These are phyloP conservation scores for Sphagnum contortum DNA, from an alignment of 225 moss, liverwort and hornwort genomes.

Conservation along the genomic window DNA sequence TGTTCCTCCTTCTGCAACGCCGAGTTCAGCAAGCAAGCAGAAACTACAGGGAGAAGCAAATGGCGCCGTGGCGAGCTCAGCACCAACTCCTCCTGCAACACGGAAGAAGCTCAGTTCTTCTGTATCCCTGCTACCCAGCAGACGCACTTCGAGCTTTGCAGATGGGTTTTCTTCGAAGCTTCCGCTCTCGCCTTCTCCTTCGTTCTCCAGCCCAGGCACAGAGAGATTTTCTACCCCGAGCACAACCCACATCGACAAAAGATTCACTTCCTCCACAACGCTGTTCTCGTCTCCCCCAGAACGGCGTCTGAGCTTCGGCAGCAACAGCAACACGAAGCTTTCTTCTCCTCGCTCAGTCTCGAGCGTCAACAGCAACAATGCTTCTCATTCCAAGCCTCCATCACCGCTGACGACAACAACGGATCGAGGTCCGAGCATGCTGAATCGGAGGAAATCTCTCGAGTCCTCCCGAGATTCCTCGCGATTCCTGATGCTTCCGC, in stretches of 20 bases:
- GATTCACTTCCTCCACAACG: background rate
- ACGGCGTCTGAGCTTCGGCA: background rate
- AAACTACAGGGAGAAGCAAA: conserved; percentile 11
- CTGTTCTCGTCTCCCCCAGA: conserved; percentile 2
- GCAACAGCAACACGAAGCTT: background rate
- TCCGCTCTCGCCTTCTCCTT: conserved; percentile 17
- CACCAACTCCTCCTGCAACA: no score
- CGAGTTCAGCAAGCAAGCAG: conserved; percentile 6
- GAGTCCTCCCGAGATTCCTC: background rate
- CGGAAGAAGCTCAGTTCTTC: conserved; percentile 41
- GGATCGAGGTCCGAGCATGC: conserved; percentile 70
- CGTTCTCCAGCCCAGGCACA: conserved; percentile 12
- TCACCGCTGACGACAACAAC: conserved; percentile 22
- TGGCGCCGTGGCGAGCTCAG: conserved; percentile 12
- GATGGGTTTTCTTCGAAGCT: conserved; percentile 23
- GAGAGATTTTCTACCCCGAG: conserved; percentile 13
- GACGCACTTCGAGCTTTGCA: conserved; percentile 44
- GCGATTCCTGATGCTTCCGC: conserved; percentile 29
- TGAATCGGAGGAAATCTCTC: conserved; percentile 52
- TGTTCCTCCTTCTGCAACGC: no score
- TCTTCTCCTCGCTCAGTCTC: conserved; percentile 8
- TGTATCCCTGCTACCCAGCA: conserved; percentile 15
- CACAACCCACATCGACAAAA: background rate
- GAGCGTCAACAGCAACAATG: background rate
- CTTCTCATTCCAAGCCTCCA: conserved; percentile 15